Base-by-base conservation (phyloP, 1,284 basidiomycete species). In the Vanrija sp. region DNA sequence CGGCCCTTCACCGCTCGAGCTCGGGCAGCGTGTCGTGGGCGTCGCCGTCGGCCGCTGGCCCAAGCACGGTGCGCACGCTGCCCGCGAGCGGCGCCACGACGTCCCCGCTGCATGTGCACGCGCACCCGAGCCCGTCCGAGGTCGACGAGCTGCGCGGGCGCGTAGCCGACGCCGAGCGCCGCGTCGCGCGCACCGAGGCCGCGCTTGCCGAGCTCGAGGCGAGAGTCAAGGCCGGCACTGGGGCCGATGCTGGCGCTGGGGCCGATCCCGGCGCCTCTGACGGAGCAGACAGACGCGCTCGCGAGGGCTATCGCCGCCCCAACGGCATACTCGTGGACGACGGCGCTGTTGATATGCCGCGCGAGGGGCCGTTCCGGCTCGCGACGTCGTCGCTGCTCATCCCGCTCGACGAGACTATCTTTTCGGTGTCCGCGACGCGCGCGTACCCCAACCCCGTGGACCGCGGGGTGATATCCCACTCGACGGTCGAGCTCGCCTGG, bases 401-500 rank as follows among this genome's bases (percentile, higher is more conserved):
- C 29, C 54, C 40, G 46, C 52, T 64, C 43, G 56, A 63, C 48
- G 64, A 68, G 56, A 53, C 57, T 21, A 44, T 65, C 28, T 62
- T 60, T 49, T 51, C 59, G 5, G 39, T 51, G 10, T 51, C 60
- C 15, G 42, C 57, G 34, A 51, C 52, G 25, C 42, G 53, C 4
- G 47, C 54, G 18, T 71, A 58, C 43, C 67, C 67, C 6, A 47
- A 61, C 44, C 62, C 62, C 5, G 44, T 65, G 1, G 21, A 49
- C 6, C 46, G 61, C 2, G 64, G 65, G 2, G 16, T 65, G 8
- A 49, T 66, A 8, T 39, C 57, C 6, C n/a, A 25, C 1, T 51
- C 56, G 7, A 60, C 65, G 40, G 62, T 65, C 38, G 65, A 71
- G 39, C 55, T 65, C 34, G 64, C 60, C 0, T 71, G 68, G 55